Evolutionary conservation across 2,329 filamentous ascomycete species (phyloP).

Genomic region (Cyphellophora attinorum): DNA sequence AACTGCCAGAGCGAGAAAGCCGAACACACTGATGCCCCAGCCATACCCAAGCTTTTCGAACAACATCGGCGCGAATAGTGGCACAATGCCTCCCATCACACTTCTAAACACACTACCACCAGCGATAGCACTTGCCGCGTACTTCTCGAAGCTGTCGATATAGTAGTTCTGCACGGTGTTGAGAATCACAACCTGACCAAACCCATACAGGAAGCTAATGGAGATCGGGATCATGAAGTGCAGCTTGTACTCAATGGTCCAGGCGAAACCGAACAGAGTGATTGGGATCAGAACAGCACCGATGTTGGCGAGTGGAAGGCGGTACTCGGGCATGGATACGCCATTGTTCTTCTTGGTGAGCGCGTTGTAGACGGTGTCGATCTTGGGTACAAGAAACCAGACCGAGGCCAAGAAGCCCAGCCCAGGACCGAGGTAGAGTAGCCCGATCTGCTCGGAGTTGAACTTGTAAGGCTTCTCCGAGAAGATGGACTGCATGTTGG

Average conservation of each 20-base stretch:
- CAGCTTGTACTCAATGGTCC: slow-evolving; percentile 31
- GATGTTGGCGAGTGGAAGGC: slow-evolving; percentile 43
- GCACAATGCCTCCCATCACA: slow-evolving; percentile 39
- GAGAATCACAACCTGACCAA: slow-evolving; percentile 44
- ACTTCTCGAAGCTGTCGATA: slow-evolving; percentile 32
- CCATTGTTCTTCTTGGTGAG: slow-evolving; percentile 14
- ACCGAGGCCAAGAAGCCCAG: slow-evolving; percentile 37
- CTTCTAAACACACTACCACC: slow-evolving; percentile 36
- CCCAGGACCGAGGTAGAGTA: slow-evolving; percentile 34
- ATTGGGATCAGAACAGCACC: slow-evolving; percentile 28
- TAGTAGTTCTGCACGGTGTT: slow-evolving; percentile 42
- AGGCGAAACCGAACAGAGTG: slow-evolving; percentile 40
- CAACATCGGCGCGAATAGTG: slow-evolving; percentile 36
- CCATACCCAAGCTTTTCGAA: slow-evolving; percentile 28
- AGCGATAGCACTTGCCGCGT: slow-evolving; percentile 38
- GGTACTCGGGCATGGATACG: slow-evolving; percentile 37
- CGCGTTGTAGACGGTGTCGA: slow-evolving; percentile 29
- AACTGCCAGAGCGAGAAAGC: slow-evolving; percentile 34
- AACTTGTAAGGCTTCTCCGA: slow-evolving; percentile 45
- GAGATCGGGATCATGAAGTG: slow-evolving; percentile 37
- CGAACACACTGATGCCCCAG: slow-evolving; percentile 36
- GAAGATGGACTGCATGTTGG: slow-evolving; percentile 26
- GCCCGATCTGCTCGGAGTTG: slow-evolving; percentile 19
- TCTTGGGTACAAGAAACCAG: slow-evolving; percentile 33
- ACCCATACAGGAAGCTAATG: slow-evolving; percentile 36